A percentile compares a stretch with the other conserved stretches of the same genome.
Conservation (phyloP, 2,329 filamentous ascomycete genomes). For the Dissoconium aciculare region DNA sequence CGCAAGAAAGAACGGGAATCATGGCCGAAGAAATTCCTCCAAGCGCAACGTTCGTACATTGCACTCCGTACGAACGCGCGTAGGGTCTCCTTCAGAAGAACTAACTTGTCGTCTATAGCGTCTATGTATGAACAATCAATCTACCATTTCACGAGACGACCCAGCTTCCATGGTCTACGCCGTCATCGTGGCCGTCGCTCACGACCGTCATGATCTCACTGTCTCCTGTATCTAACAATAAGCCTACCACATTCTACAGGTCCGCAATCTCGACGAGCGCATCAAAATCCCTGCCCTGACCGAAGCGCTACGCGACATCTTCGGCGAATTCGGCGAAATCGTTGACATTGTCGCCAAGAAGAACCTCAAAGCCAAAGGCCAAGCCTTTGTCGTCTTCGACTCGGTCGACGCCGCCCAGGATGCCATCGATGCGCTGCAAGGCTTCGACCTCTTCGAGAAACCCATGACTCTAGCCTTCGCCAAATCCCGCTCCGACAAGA, state of each 20-base stretch:
- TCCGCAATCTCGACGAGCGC: constrained; percentile 80
- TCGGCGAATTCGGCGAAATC: constrained; percentile 75
- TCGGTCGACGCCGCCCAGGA: constrained; percentile 59
- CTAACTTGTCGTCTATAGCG: constrained; percentile 16
- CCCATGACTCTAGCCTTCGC: constrained; percentile 75
- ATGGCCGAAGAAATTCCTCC: constrained; percentile 14
- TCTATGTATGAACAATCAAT: constrained; percentile 25
- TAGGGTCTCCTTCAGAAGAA: constrained; percentile 23
- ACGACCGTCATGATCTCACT: too few relatives aligned
- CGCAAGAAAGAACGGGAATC: too few relatives aligned
- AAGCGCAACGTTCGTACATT: constrained; percentile 30
- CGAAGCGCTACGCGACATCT: constrained; percentile 58
- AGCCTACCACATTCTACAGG: constrained; percentile 29
- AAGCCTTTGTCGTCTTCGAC: constrained; percentile 90
- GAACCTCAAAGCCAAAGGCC: constrained; percentile 82
- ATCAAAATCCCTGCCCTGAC: constrained; percentile 68
- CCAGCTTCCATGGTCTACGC: too few relatives aligned
- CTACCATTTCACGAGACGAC: too few relatives aligned
- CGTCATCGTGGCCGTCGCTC: too few relatives aligned
- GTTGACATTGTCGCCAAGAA: constrained; percentile 77
- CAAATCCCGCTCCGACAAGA: constrained; percentile 72
- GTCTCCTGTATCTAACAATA: too few relatives aligned
- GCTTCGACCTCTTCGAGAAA: constrained; percentile 86
- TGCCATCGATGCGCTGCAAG: constrained; percentile 79
- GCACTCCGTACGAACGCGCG: constrained; percentile 27